Percentiles rank a stretch among this genome's conserved stretches.
Evolutionary conservation across 2,329 filamentous ascomycete species (phyloP).

Genomic region (Claviceps sp.): DNA sequence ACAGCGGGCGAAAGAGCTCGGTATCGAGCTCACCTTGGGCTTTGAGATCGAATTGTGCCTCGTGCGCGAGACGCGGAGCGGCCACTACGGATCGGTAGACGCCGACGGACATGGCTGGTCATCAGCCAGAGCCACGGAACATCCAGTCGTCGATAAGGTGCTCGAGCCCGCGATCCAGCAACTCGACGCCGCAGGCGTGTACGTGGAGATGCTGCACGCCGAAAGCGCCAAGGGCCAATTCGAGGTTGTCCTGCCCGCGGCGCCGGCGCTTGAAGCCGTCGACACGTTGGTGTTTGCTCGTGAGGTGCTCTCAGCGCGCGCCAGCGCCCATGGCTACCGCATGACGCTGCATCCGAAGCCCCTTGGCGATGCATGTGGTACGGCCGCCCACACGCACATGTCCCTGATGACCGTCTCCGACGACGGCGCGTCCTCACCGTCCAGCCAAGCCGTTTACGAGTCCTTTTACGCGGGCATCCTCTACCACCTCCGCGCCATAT

Average conservation of each 20-base stretch:
- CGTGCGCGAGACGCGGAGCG: slow-evolving; percentile 31
- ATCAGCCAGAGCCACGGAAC: slow-evolving; percentile 47
- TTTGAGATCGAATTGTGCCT: slow-evolving; percentile 77
- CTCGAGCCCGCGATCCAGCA: slow-evolving; percentile 51
- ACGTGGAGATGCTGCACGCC: slow-evolving; percentile 60
- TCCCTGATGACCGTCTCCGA: slow-evolving; percentile 34
- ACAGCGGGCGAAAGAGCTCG: slow-evolving; percentile 33
- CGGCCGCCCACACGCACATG: slow-evolving; percentile 56
- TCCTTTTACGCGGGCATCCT: slow-evolving; percentile 63
- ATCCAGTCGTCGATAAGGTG: slow-evolving; percentile 40
- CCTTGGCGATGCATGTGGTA: slow-evolving; percentile 42
- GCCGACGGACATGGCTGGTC: slow-evolving; percentile 59
- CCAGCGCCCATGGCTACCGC: slow-evolving; percentile 45
- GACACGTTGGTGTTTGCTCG: slow-evolving; percentile 59
- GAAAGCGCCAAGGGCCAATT: slow-evolving; percentile 65
- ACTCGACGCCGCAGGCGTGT: slow-evolving; percentile 48
- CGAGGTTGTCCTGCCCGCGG: slow-evolving; percentile 57
- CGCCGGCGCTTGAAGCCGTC: slow-evolving; percentile 50
- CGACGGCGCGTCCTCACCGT: not conserved
- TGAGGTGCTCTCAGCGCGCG: slow-evolving; percentile 53
- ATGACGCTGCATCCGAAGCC: slow-evolving; percentile 67
- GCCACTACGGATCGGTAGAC: slow-evolving; percentile 30
- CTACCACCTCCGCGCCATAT: slow-evolving; percentile 48
- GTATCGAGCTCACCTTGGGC: slow-evolving; percentile 51
- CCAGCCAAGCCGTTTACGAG: slow-evolving; percentile 34